Conservation (phyloP, 2,329 filamentous ascomycete genomes). For the Fusarium keratoplasticum region DNA sequence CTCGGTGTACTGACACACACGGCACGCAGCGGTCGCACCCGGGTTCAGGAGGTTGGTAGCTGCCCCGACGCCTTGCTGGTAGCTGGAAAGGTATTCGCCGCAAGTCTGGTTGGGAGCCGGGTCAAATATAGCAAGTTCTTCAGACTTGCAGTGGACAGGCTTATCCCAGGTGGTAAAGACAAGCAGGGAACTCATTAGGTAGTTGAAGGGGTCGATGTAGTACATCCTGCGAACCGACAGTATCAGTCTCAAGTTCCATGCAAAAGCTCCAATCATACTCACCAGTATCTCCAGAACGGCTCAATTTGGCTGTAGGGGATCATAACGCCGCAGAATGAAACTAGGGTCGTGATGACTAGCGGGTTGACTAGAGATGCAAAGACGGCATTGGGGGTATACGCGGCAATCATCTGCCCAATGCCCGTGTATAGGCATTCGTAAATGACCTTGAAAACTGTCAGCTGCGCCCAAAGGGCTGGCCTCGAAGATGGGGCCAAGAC, state of each 20-base stretch:
- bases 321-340: neutral
- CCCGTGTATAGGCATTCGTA: neutral
- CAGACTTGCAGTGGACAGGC: neutral
- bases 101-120: neutral
- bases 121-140: neutral
- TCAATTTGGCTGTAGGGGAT: neutral
- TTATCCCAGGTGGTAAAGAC: neutral
- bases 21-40: neutral
- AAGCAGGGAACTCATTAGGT: neutral
- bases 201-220: neutral
- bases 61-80: neutral
- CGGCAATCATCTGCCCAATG: neutral
- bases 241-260: neutral
- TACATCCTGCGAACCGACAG: neutral
- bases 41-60: neutral
- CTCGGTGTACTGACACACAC: constrained; percentile 50
- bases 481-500: neutral
- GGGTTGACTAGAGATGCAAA: neutral
- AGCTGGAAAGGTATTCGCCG: neutral
- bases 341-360: neutral
- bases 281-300: neutral
- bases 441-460: neutral
- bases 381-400: neutral
- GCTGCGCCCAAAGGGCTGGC: neutral
- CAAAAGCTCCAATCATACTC: neutral